Evolutionary conservation across 148 eudicot genomes (phyloP), one percentile per base, ranked within the genome.

Genomic region (Rhododendron henanense): DNA sequence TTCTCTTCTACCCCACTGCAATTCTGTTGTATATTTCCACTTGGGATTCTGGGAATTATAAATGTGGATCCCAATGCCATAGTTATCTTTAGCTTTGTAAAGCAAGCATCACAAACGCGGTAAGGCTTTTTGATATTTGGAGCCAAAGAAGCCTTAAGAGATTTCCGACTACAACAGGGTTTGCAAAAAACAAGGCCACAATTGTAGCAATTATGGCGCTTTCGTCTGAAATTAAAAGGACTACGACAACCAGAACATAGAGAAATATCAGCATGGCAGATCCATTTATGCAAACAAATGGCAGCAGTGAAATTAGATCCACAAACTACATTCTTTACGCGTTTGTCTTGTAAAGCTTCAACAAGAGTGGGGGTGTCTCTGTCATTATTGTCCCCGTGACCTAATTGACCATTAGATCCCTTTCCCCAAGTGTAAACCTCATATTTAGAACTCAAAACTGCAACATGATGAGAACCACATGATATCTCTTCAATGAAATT

Each of bases 351-450:
- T 81, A 94, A 80, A 53, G 93, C 88, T 89, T 93, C 91, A 83
- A 94, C 94, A n/a, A 92, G 84, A 50, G 94, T 93, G 23, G 98
- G 98, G 74, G 88, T 81, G 84, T 91, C 87, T 77, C 91, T 90
- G 86, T 94, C 91, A 87, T 85, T 87, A 47, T 86, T 88, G 78
- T 92, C 92, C 51, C 98, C 98, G 78, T 94, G 98, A 65, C 98
- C 97, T 92, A 94, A 90, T 82, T 92, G 90, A 81, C 97, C 97
- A 87, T 92, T 92, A 67, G 90, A 89, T 16, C 98, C 98, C 85
- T 92, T 94, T 67, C 98, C 98, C 98, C 98, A 94, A 55, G 98
- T 94, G 87, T 88, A 94, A 80, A 94, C 92, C 88, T 94, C 94
- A 45, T 93, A 89, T 85, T 84, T 86, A 39, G 96, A 93, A 50